A percentile compares a stretch with the other conserved stretches of the same genome.
phyloP scores from a whole-genome alignment of 768 basidiomycete species.

The Daedalea quercina region DNA sequence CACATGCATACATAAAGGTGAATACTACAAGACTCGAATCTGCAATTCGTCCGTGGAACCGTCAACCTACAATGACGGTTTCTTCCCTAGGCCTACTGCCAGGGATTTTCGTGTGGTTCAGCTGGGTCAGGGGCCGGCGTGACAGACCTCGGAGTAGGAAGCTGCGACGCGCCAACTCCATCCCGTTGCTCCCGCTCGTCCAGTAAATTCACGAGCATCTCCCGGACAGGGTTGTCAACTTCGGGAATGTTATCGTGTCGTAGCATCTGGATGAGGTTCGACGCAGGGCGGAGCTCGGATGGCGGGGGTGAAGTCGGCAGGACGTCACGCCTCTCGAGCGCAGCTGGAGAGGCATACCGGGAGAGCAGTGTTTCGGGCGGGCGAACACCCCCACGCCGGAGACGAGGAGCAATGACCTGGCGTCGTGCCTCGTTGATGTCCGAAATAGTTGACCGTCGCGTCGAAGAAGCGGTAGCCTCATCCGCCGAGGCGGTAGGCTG shows the following conservation, averaged over 20 bases:
- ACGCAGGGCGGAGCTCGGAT: not conserved
- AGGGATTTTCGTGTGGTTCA: too few species aligned
- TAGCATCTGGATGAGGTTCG: not conserved
- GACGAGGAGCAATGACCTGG: constrained; percentile 33
- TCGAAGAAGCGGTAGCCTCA: not conserved
- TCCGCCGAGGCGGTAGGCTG: not conserved
- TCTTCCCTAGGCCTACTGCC: too few species aligned
- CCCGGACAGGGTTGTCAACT: not conserved
- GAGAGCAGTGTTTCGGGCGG: constrained; percentile 56
- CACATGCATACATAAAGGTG: too few species aligned
- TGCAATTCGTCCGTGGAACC: too few species aligned
- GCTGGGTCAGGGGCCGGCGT: not conserved
- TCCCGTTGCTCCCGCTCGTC: not conserved
- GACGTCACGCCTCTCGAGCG: not conserved
- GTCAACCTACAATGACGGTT: too few species aligned
- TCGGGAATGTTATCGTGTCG: not conserved
- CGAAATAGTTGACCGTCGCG: not conserved
- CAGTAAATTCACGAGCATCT: not conserved
- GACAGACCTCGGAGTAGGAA: not conserved
- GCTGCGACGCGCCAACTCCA: not conserved
- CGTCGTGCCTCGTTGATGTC: constrained; percentile 10
- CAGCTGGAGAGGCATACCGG: constrained; percentile 10
- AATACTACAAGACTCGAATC: too few species aligned
- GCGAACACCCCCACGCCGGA: constrained; percentile 62
- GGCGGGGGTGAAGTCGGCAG: not conserved